These are phyloP conservation scores for Phalaenopsis aphrodite DNA, from an alignment of 106 monocot genomes.

Conservation along the genomic window DNA sequence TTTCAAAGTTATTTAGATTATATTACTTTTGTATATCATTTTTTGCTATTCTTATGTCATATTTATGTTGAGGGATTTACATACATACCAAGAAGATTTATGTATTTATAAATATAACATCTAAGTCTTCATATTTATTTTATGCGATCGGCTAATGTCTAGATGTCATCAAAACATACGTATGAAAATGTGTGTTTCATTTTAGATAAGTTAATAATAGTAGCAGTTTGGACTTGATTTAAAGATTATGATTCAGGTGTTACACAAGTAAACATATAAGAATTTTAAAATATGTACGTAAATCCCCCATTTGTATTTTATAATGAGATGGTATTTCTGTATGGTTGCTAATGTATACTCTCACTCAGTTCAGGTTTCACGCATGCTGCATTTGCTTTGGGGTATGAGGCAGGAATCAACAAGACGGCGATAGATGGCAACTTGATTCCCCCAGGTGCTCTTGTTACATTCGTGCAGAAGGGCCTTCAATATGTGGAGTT, in stretches of 20 bases:
- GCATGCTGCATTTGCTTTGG: slow-evolving; percentile 90
- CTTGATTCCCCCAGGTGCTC: slow-evolving; percentile 79
- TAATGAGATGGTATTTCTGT: background rate
- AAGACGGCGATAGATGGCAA: slow-evolving; percentile 74
- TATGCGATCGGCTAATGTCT: too few relatives aligned
- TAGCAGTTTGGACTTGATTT: too few relatives aligned
- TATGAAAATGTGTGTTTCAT: too few relatives aligned
- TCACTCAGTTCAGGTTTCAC: slow-evolving; percentile 65
- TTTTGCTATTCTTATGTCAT: background rate
- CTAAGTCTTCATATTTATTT: too few relatives aligned
- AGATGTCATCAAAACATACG: too few relatives aligned
- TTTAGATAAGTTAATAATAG: too few relatives aligned
- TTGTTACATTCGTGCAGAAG: slow-evolving; percentile 93
- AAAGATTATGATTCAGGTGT: too few relatives aligned
- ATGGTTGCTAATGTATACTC: slow-evolving; percentile 5
- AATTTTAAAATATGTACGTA: too few relatives aligned
- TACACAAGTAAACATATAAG: too few relatives aligned
- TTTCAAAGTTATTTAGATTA: background rate
- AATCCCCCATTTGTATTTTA: background rate
- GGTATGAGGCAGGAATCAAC: slow-evolving; percentile 91
- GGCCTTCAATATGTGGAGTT: slow-evolving; percentile 93
- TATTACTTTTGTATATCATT: background rate
- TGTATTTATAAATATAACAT: too few relatives aligned
- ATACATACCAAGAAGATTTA: too few relatives aligned
- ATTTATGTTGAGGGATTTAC: too few relatives aligned